Conservation (phyloP, 129 eudicot genomes). For the Centaurea solstitialis region DNA sequence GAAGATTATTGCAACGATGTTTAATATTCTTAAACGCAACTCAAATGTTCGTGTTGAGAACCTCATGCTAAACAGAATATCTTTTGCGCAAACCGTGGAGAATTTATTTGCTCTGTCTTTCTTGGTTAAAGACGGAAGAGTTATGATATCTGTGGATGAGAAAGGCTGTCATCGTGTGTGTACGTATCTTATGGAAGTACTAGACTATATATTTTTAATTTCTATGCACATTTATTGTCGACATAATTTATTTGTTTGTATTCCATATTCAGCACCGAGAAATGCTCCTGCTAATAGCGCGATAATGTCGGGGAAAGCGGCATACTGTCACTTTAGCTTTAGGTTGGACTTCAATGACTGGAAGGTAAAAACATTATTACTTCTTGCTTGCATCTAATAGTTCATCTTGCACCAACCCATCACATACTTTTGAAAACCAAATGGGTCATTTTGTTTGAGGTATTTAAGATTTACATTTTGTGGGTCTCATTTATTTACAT, state of each 20-base stretch:
- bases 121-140: conserved; percentile 66
- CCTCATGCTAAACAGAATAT: conserved; percentile 45
- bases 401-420: background rate
- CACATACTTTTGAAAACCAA: background rate
- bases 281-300: conserved; percentile 48
- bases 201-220: background rate
- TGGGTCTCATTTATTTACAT: background rate
- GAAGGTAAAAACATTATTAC: conserved; percentile 43
- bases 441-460: background rate
- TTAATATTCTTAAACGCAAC: conserved; percentile 41
- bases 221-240: background rate
- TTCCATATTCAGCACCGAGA: conserved; percentile 52
- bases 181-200: conserved; percentile 19
- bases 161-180: conserved; percentile 51
- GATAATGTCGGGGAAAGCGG: conserved; percentile 42
- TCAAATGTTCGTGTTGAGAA: conserved; percentile 42
- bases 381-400: background rate
- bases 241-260: background rate
- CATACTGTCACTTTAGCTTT: conserved; percentile 55
- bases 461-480: background rate
- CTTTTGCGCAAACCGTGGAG: conserved; percentile 69
- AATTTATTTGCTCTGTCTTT: conserved; percentile 68
- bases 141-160: conserved; percentile 42
- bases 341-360: conserved; percentile 64
- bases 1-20: conserved; percentile 42